These are phyloP conservation scores for Apiotrichum siamense DNA, from an alignment of 1,284 basidiomycete species.

Conservation along the genomic window DNA sequence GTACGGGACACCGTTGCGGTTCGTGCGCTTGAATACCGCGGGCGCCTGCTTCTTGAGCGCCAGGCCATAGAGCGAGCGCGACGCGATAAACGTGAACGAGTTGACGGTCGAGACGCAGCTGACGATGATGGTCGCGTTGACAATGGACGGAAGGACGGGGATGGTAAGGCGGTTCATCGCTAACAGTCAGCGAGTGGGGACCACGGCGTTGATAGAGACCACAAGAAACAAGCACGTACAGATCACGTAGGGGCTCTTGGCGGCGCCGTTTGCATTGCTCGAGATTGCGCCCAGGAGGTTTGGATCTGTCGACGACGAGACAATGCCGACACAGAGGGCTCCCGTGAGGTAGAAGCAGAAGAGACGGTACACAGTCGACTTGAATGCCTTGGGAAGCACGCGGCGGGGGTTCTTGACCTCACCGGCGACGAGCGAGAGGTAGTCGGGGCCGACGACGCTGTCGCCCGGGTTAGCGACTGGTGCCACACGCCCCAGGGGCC, in stretches of 20 bases:
- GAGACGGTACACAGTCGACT: constrained; percentile 29
- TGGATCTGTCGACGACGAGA: constrained; percentile 14
- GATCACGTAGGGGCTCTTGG: constrained; percentile 30
- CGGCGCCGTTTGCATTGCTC: constrained; percentile 11
- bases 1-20: constrained; percentile 23
- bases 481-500: no score
- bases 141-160: constrained; percentile 36
- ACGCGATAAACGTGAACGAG: constrained; percentile 27
- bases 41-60: constrained; percentile 28
- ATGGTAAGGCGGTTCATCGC: constrained; percentile 43
- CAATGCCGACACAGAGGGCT: constrained; percentile 29
- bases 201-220: background rate
- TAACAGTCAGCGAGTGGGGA: background rate
- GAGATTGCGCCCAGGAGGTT: constrained; percentile 20
- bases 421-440: constrained; percentile 24
- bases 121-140: constrained; percentile 40
- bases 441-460: constrained; percentile 25
- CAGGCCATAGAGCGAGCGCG: constrained; percentile 26
- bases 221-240: no score
- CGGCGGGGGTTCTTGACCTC: constrained; percentile 28
- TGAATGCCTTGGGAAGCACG: constrained; percentile 36
- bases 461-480: no score
- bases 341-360: constrained; percentile 34
- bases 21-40: constrained; percentile 16
- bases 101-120: constrained; percentile 42